These are phyloP conservation scores for Scutellaria barbata DNA, from an alignment of 257 asterid genomes.

Conservation along the genomic window DNA sequence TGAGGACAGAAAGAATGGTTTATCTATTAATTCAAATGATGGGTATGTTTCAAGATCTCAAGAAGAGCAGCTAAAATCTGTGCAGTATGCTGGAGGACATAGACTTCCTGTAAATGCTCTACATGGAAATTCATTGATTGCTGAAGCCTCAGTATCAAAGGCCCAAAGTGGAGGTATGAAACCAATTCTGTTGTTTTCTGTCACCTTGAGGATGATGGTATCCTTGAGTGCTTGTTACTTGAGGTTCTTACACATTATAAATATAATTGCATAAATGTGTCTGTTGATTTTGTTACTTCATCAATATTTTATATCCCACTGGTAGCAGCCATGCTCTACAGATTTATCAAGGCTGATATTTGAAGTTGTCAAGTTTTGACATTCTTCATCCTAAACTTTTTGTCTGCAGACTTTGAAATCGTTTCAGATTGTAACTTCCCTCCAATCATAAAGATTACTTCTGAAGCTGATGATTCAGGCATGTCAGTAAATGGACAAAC, in stretches of 20 bases:
- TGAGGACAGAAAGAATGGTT: conserved; percentile 48
- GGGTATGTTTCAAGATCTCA: conserved; percentile 42
- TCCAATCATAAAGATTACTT: conserved; percentile 29
- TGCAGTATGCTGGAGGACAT: conserved; percentile 40
- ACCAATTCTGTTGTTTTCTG: conserved; percentile 31
- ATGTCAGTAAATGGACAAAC: conserved; percentile 33
- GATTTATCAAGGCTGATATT: conserved; percentile 21
- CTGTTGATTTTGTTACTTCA: conserved; percentile 9
- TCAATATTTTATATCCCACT: conserved; percentile 9
- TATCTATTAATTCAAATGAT: conserved; percentile 37
- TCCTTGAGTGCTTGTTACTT: conserved; percentile 9
- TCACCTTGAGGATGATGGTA: conserved; percentile 17
- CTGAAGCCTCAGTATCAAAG: conserved; percentile 38
- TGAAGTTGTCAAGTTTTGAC: conserved; percentile 30
- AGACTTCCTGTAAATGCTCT: conserved; percentile 34
- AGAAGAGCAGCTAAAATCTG: conserved; percentile 45
- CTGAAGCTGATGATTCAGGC: conserved; percentile 43
- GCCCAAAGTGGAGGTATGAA: conserved; percentile 57
- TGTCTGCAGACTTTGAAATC: conserved; percentile 46
- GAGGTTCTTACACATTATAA: conserved; percentile 15
- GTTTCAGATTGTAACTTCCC: conserved; percentile 35
- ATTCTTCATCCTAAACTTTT: conserved; percentile 30
- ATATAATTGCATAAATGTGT: conserved; percentile 9
- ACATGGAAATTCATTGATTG: conserved; percentile 26
- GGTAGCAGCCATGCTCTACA: conserved; percentile 12